Percentiles rank a stretch among this genome's conserved stretches.
These are phyloP conservation scores for Termitomyces sp. DNA, from an alignment of 1,284 basidiomycete genomes.

Conservation along the genomic window DNA sequence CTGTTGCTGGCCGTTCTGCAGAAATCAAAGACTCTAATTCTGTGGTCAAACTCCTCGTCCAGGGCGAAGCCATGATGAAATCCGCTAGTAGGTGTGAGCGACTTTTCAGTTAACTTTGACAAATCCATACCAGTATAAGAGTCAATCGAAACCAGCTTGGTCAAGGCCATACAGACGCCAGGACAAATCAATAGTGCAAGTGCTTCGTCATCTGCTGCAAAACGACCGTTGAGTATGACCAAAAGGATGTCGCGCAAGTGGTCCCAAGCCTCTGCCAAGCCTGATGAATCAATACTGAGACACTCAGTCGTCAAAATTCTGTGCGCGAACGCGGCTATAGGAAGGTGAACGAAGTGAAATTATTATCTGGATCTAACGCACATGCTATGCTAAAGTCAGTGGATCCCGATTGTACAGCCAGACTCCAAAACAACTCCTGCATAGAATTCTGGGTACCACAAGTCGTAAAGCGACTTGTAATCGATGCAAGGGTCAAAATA, in stretches of 20 bases:
- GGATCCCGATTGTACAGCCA: constrained; percentile 22
- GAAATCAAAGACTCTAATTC: constrained; percentile 22
- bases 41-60: constrained; percentile 40
- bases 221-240: constrained; percentile 40
- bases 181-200: constrained; percentile 46
- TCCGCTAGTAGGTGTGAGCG: constrained; percentile 20
- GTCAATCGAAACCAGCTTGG: constrained; percentile 31
- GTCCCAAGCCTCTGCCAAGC: constrained; percentile 49
- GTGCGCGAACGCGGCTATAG: constrained; percentile 46
- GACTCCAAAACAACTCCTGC: constrained; percentile 25
- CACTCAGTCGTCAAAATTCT: constrained; percentile 33
- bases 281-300: constrained; percentile 30
- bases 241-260: constrained; percentile 47
- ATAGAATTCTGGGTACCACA: constrained; percentile 11
- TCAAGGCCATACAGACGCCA: constrained; percentile 45
- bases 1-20: constrained; percentile 3
- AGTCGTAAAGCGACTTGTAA: constrained; percentile 17
- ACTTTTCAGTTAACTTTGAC: not conserved
- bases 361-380: constrained; percentile 18
- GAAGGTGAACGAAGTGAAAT: constrained; percentile 1
- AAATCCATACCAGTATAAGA: constrained; percentile 28
- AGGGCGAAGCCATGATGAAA: constrained; percentile 40
- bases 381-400: constrained; percentile 33
- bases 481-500: constrained; percentile 27
- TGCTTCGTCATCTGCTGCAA: constrained; percentile 40